These are phyloP conservation scores for Pseudophaeomoniella oleicola DNA, from an alignment of 2,329 filamentous ascomycete genomes.

Conservation along the genomic window DNA sequence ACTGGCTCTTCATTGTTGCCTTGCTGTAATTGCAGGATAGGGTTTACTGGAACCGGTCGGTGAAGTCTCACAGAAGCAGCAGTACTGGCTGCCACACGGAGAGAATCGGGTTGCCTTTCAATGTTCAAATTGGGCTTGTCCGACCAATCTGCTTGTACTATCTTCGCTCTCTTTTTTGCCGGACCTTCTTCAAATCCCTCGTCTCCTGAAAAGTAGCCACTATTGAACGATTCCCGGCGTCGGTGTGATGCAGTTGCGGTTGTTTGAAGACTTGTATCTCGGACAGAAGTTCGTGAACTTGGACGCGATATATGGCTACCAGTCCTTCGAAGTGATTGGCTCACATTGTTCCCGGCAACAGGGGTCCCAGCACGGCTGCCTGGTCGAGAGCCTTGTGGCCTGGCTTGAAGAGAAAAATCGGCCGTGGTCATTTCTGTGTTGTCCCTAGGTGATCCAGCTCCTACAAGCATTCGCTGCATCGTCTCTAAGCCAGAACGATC, in stretches of 20 bases:
- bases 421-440: neutral
- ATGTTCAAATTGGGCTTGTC: slow-evolving; percentile 52
- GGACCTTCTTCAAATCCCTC: slow-evolving; percentile 43
- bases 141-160: slow-evolving; percentile 58
- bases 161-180: slow-evolving; percentile 65
- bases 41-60: slow-evolving; percentile 47
- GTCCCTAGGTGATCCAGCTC: slow-evolving; percentile 27
- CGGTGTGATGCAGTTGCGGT: slow-evolving; percentile 36
- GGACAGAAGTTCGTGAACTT: slow-evolving; percentile 8
- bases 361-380: slow-evolving; percentile 11
- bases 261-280: slow-evolving; percentile 28
- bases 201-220: slow-evolving; percentile 59
- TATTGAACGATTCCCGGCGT: slow-evolving; percentile 23
- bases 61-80: slow-evolving; percentile 76
- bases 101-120: slow-evolving; percentile 58
- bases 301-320: slow-evolving; percentile 8
- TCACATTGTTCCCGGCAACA: slow-evolving; percentile 4
- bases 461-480: slow-evolving; percentile 28
- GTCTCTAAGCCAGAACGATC: slow-evolving; percentile 27
- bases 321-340: slow-evolving; percentile 5
- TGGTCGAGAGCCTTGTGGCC: slow-evolving; percentile 5
- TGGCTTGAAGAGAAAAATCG: neutral
- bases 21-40: slow-evolving; percentile 13
- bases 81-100: slow-evolving; percentile 82
- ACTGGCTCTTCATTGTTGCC: slow-evolving; percentile 26